Conservation (phyloP, 352 stramenopile species). For the Globisporangium spinosum region DNA sequence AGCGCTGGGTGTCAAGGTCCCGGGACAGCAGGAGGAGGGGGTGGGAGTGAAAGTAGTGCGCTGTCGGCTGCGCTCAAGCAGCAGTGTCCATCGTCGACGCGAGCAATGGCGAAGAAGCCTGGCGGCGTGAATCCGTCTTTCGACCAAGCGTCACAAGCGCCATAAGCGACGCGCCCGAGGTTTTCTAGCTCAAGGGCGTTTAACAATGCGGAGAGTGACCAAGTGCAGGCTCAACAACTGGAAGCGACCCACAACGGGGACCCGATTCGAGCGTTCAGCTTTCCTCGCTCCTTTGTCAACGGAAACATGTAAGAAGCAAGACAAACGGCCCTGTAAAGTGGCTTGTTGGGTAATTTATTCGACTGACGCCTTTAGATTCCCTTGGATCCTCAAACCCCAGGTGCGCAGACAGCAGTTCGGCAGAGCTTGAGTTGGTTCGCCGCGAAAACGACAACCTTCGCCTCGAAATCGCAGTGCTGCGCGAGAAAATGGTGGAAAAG, state of each 20-base stretch:
- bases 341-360: not conserved
- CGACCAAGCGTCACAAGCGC: not conserved
- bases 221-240: slow-evolving; percentile 2
- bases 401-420: not conserved
- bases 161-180: not conserved
- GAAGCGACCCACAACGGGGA: not conserved
- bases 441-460: slow-evolving; percentile 29
- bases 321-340: not conserved
- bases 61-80: not conserved
- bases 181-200: not conserved
- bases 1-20: slow-evolving; percentile 10
- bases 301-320: not conserved
- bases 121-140: not conserved
- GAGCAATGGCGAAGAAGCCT: not conserved
- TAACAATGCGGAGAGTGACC: not conserved
- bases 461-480: slow-evolving; percentile 25
- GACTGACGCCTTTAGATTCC: not conserved
- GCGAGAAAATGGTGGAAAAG: slow-evolving; percentile 34
- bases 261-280: slow-evolving; percentile 5
- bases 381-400: too few species aligned
- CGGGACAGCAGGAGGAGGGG: too few species aligned
- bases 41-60: not conserved
- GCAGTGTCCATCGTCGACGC: slow-evolving; percentile 12
- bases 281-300: not conserved
- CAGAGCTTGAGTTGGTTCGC: slow-evolving; percentile 11